Evolutionary conservation across 2,329 filamentous ascomycete species (phyloP), one percentile per base, ranked within the genome.

Genomic region (Beauveria asiatica): DNA sequence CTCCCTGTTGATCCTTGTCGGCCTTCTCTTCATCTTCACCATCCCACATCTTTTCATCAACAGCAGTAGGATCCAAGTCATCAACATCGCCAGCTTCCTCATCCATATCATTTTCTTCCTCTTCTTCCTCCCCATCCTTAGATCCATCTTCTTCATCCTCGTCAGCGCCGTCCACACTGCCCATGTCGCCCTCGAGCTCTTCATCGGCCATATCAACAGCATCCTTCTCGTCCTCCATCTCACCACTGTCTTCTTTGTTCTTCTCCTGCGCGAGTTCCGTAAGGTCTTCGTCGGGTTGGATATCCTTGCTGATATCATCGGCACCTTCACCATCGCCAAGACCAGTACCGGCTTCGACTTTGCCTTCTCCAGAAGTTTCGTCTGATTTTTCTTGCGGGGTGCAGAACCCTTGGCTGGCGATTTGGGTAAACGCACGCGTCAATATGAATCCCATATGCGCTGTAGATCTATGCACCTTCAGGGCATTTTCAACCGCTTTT

Each of bases 1-100:
- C 85, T 6, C 85, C 87, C 68, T 90, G 80, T 68, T 90, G 88
- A 49, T 97, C 89, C 66, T 94, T 94, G 52, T 93, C 88, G 1
- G 89, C 86, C 52, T 92, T 85, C 49, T 92, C 82, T 21, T 60
- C 57, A 48, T 90, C 87, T 57, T 88, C 86, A 44, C 92, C 92
- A 73, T 99, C 92, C 94, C 94, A 99, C 83, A 97, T 92, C 79
- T 97, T 99, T 76, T 99, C 95, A 70, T 99, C 95, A 1, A 97
- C 89, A 21, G 93, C 90, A 17, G 86, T 89, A 13, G 91, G 88
- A 66, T 96, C 93, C 46, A 96, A 79, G 67, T 96, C 91, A 74
- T 97, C 90, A 11, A 97, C 92, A 67, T 92, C 89, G 1, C 92
- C 94, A 5, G 89, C 83, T 73, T 97, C 91, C 67, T 96, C 92